Base-by-base conservation (phyloP, 2,329 filamentous ascomycete genomes). In the Sphaerulina musiva region DNA sequence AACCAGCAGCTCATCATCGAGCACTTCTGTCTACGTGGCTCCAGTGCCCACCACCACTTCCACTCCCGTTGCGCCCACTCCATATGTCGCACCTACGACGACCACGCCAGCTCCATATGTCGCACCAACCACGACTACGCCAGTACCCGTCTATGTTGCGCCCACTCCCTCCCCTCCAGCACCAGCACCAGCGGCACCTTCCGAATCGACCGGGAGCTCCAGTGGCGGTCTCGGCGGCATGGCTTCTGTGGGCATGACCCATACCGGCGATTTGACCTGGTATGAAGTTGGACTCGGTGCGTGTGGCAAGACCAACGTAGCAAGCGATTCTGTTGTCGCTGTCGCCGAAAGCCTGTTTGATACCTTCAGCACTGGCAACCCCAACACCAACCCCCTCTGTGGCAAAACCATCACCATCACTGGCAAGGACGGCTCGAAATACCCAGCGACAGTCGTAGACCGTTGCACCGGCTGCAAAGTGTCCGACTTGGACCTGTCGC, bases 371-470 rank as follows among this genome's bases (percentile, higher is more conserved):
- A 52, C 54, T 49, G 62, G 51, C 53, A 70, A 72, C 62, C 65
- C 83, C 64, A 89, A 87, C 74, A 74, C 70, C 62, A 87, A 90
- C 76, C 78, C 81, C 46, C 79, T 82, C 69, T 93, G 89, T 71
- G 83, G 82, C 68, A 79, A 82, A 74, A 81, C 73, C 46, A 79
- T 91, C 66, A 83, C 78, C 60, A 81, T 90, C 73, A 73, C 64
- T 40, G 60, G 64, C 40, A 75, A 75, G 67, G 75, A 78, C 47
- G 86, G 86, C 69, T 79, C 80, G 69, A 77, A 76, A 2, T 68
- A 75, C 62, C 74, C 70, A 2, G 87, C 82, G 57, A 78, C 64
- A 3, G 80, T 91, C 57, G 79, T 78, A 49, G 88, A 93, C 75
- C 89, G 87, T 74, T 93, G 88, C 77, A 80, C 80, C 72, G 84